These are phyloP conservation scores for Penicillium verhagenii DNA, from an alignment of 495 filamentous ascomycete genomes.

Conservation along the genomic window DNA sequence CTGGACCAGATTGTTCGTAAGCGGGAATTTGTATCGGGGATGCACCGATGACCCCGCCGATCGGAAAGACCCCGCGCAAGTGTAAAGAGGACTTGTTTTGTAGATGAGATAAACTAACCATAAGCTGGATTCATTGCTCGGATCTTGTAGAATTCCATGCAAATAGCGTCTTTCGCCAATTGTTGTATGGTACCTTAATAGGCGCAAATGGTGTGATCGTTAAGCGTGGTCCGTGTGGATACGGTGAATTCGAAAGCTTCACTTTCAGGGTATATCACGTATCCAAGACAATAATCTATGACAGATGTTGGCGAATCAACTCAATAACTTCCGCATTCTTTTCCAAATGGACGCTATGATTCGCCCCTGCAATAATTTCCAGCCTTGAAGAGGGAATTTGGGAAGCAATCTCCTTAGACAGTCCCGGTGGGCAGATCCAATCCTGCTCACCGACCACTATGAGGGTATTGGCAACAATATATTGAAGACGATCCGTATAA, in stretches of 20 bases:
- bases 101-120: neutral
- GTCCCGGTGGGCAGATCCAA: neutral
- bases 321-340: neutral
- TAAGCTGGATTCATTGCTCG: neutral
- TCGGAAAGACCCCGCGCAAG: neutral
- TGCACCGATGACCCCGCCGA: neutral
- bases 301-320: neutral
- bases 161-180: neutral
- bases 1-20: neutral
- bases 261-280: neutral
- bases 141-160: neutral
- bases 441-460: slow-evolving; percentile 10
- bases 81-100: neutral
- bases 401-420: neutral
- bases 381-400: neutral
- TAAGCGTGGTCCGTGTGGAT: no score
- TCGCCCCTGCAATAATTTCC: neutral
- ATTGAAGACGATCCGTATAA: slow-evolving; percentile 8
- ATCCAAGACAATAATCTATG: neutral
- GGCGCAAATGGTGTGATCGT: neutral
- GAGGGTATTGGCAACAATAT: slow-evolving; percentile 7
- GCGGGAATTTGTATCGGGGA: neutral
- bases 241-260: neutral
- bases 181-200: neutral
- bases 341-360: neutral